A percentile compares a stretch with the other conserved stretches of the same genome.
Conservation (phyloP, 2,329 filamentous ascomycete genomes). For the Cryoendolithus antarcticus region DNA sequence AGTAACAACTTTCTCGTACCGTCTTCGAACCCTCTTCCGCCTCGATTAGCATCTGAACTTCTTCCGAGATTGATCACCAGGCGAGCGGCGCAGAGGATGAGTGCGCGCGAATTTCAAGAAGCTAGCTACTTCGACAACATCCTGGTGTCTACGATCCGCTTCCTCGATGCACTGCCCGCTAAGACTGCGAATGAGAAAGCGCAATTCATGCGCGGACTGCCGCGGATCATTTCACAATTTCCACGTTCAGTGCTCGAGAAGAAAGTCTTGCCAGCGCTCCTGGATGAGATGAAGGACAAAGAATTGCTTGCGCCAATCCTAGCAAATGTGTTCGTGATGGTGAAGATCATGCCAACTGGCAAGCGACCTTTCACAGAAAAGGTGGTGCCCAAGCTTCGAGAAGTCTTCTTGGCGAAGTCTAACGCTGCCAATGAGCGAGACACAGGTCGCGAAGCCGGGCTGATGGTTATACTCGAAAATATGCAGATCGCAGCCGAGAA, state of each 20-base stretch:
- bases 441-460: conserved; percentile 68
- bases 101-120: conserved; percentile 82
- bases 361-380: conserved; percentile 71
- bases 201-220: conserved; percentile 79
- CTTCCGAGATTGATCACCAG: conserved; percentile 78
- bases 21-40: conserved; percentile 65
- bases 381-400: conserved; percentile 71
- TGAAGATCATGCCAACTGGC: conserved; percentile 64
- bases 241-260: conserved; percentile 88
- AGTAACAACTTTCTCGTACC: conserved; percentile 65
- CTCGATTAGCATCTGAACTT: conserved; percentile 61
- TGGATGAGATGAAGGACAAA: conserved; percentile 89
- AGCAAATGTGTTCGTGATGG: conserved; percentile 84
- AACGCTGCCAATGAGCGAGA: conserved; percentile 57
- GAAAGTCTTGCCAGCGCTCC: conserved; percentile 75
- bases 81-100: conserved; percentile 74
- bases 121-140: conserved; percentile 97
- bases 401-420: conserved; percentile 58
- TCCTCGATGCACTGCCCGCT: conserved; percentile 78
- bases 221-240: conserved; percentile 80
- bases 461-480: conserved; percentile 85
- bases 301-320: conserved; percentile 76
- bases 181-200: conserved; percentile 87
- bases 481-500: conserved; percentile 65
- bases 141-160: conserved; percentile 88